These are phyloP conservation scores for Globisporangium viniferum DNA, from an alignment of 352 stramenopile species.

Conservation along the genomic window DNA sequence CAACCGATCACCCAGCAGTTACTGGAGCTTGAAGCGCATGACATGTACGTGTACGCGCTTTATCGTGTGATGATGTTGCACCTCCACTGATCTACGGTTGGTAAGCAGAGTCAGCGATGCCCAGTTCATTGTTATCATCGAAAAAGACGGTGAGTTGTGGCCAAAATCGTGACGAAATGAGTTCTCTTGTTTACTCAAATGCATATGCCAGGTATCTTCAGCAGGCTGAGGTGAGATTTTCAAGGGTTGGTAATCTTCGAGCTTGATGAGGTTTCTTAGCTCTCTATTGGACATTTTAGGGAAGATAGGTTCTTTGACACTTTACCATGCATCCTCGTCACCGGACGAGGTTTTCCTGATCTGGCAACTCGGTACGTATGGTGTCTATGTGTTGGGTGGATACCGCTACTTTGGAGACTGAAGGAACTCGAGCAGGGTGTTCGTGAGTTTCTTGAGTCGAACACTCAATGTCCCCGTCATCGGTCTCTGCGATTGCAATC, in stretches of 20 bases:
- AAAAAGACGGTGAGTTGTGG: constrained; percentile 89
- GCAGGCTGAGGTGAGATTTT: constrained; percentile 63
- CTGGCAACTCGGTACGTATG: constrained; percentile 78
- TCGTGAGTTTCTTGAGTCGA: constrained; percentile 79
- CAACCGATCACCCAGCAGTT: constrained; percentile 74
- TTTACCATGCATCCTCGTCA: constrained; percentile 91
- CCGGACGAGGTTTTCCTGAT: constrained; percentile 93
- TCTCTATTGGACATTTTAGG: constrained; percentile 24
- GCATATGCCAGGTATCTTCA: constrained; percentile 84
- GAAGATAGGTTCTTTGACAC: constrained; percentile 86
- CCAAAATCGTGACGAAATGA: not conserved
- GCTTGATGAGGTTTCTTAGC: not conserved
- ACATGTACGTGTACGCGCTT: constrained; percentile 34
- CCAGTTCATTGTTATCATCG: constrained; percentile 90
- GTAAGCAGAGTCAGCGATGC: constrained; percentile 59
- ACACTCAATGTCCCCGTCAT: constrained; percentile 85
- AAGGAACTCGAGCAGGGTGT: constrained; percentile 33
- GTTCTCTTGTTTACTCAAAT: not conserved
- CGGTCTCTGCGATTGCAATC: constrained; percentile 93
- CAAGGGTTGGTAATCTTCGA: not conserved
- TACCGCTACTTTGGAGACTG: not conserved
- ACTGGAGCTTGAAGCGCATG: constrained; percentile 42
- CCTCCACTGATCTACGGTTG: not conserved
- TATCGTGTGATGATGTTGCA: not conserved
- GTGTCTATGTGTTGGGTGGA: not conserved